phyloP scores from a whole-genome alignment of 2,329 filamentous ascomycete species.

The Alternaria panax region DNA sequence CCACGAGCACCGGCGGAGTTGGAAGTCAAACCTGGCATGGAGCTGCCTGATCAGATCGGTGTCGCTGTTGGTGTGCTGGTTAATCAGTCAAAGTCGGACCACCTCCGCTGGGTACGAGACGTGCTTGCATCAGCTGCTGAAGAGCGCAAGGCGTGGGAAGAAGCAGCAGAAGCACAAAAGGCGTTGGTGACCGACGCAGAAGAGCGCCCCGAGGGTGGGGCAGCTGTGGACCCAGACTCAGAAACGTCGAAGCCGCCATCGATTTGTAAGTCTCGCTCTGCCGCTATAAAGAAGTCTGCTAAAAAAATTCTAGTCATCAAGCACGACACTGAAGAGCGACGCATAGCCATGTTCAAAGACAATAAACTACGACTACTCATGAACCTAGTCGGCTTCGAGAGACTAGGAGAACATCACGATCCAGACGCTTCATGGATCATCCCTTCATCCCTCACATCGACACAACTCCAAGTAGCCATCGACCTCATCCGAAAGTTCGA shows the following conservation, averaged over 20 bases:
- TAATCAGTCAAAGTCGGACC: conserved; percentile 77
- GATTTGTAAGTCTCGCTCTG: conserved; percentile 47
- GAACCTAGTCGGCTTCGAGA: conserved; percentile 74
- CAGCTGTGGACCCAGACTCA: conserved; percentile 42
- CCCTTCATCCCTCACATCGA: conserved; percentile 69
- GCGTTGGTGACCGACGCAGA: conserved; percentile 47
- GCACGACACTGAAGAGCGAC: conserved; percentile 70
- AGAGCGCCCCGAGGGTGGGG: conserved; percentile 25
- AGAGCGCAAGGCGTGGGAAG: conserved; percentile 80
- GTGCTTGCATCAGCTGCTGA: conserved; percentile 71
- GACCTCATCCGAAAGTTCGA: conserved; percentile 79
- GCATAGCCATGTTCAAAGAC: conserved; percentile 85
- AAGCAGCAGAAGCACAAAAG: conserved; percentile 69
- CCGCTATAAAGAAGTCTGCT: conserved; percentile 32
- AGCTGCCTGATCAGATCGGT: conserved; percentile 72
- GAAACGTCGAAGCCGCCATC: conserved; percentile 51
- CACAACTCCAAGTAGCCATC: conserved; percentile 72
- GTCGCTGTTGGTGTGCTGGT: conserved; percentile 81
- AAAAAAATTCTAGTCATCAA: conserved; percentile 44
- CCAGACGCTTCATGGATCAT: conserved; percentile 81
- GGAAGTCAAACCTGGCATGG: conserved; percentile 77
- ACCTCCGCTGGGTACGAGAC: conserved; percentile 82
- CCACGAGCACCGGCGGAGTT: conserved; percentile 79
- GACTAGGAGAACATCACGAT: conserved; percentile 72
- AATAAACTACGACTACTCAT: conserved; percentile 85